Conservation (phyloP, 768 basidiomycete genomes). For the Mycena amicta region DNA sequence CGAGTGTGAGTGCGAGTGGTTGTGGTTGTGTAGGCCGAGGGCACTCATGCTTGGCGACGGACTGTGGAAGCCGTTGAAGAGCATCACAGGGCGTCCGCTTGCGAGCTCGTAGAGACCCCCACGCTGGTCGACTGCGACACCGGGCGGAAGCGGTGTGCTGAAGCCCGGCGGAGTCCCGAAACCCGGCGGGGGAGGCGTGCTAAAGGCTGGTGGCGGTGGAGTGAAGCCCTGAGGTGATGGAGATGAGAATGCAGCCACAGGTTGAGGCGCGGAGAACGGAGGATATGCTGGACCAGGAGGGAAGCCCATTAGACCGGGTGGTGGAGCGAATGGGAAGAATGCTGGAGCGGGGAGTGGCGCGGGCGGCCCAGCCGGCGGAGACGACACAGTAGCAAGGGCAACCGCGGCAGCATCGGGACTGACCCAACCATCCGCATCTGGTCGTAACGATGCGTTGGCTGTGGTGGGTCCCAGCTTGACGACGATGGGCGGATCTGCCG, state of each 20-base stretch:
- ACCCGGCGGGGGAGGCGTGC: slow-evolving; percentile 53
- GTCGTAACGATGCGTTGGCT: slow-evolving; percentile 7
- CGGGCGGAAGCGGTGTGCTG: slow-evolving; percentile 65
- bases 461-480: slow-evolving; percentile 9
- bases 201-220: slow-evolving; percentile 33
- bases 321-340: slow-evolving; percentile 7
- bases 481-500: not conserved
- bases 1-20: slow-evolving; percentile 34
- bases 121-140: slow-evolving; percentile 71
- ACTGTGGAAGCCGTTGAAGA: slow-evolving; percentile 56
- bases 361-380: slow-evolving; percentile 7
- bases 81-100: slow-evolving; percentile 78
- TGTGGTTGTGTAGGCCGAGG: slow-evolving; percentile 60
- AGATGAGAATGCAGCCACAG: not conserved
- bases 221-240: slow-evolving; percentile 2
- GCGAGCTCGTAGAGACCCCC: slow-evolving; percentile 83
- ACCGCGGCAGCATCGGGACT: slow-evolving; percentile 14
- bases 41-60: slow-evolving; percentile 60
- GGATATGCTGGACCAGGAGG: not conserved
- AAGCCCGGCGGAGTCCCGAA: slow-evolving; percentile 73
- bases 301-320: slow-evolving; percentile 4
- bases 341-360: not conserved
- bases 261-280: not conserved
- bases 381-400: slow-evolving; percentile 10
- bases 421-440: slow-evolving; percentile 24